A percentile compares a stretch with the other conserved stretches of the same genome.
phyloP scores from a whole-genome alignment of 202 grass and related monocot genomes.

The Alloteropsis angusta region DNA sequence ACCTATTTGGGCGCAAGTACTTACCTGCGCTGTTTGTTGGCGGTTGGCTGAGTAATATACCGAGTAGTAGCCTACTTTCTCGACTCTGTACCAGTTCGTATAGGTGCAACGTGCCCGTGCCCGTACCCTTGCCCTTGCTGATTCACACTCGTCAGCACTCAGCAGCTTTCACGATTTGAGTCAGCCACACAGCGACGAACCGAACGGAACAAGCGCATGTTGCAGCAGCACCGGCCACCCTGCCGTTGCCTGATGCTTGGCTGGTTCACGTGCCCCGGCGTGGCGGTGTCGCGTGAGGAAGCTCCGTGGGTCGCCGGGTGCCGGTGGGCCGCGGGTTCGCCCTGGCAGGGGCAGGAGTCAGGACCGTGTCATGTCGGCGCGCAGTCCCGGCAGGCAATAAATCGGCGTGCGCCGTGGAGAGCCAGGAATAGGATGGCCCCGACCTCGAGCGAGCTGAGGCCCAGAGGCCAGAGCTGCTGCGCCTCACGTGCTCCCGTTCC shows the following conservation, averaged over 20 bases:
- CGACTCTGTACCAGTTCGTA: too few relatives aligned
- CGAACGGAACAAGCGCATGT: not conserved
- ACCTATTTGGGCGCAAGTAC: not conserved
- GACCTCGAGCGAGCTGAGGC: not conserved
- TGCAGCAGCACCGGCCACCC: not conserved
- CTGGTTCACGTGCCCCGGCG: not conserved
- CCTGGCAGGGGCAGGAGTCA: not conserved
- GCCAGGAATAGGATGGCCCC: too few relatives aligned
- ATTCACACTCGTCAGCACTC: not conserved
- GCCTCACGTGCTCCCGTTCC: conserved; percentile 17
- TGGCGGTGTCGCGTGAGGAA: not conserved
- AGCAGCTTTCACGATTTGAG: not conserved
- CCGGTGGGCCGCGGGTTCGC: not conserved
- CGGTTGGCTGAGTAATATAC: too few relatives aligned
- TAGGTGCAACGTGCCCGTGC: too few relatives aligned
- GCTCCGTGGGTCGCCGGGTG: not conserved
- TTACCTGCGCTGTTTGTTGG: too few relatives aligned
- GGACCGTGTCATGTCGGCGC: not conserved
- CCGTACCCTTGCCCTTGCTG: too few relatives aligned
- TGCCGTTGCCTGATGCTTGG: not conserved
- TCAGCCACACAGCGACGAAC: not conserved
- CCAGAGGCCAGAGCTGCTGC: not conserved
- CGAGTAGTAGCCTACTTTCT: too few relatives aligned
- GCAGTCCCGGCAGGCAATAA: not conserved
- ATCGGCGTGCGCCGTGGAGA: not conserved